Evolutionary conservation across 2,329 filamentous ascomycete genomes (phyloP).

Genomic region (Sporothrix humicola): DNA sequence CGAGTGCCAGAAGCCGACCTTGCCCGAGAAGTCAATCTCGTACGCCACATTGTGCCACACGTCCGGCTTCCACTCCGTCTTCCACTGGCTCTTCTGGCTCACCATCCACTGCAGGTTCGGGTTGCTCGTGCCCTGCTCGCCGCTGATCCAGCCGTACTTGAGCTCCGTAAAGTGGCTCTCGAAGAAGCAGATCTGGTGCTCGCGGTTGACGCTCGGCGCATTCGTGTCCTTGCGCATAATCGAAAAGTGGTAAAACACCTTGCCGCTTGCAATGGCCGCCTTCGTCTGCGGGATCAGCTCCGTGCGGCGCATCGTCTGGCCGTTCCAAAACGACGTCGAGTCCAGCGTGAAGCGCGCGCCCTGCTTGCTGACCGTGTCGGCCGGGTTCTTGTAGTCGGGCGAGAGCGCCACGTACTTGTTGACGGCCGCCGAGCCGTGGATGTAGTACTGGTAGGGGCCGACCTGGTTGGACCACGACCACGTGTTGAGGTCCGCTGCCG

Average conservation of each 20-base stretch:
- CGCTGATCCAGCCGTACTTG: conserved; percentile 68
- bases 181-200: conserved; percentile 70
- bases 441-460: conserved; percentile 76
- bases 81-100: conserved; percentile 66
- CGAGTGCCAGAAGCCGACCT: conserved; percentile 73
- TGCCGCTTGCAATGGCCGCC: conserved; percentile 68
- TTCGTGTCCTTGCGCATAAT: conserved; percentile 65
- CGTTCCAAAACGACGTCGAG: conserved; percentile 71
- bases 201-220: conserved; percentile 64
- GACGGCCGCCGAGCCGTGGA: conserved; percentile 65
- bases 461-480: conserved; percentile 74
- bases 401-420: conserved; percentile 67
- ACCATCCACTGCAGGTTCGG: conserved; percentile 69
- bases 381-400: conserved; percentile 67
- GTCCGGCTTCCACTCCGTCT: conserved; percentile 62
- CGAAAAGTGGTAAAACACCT: conserved; percentile 74
- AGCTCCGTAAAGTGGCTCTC: conserved; percentile 77
- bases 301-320: conserved; percentile 72
- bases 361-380: conserved; percentile 64
- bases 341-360: conserved; percentile 72
- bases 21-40: conserved; percentile 70
- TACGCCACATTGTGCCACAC: conserved; percentile 80
- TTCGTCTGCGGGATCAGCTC: conserved; percentile 75
- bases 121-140: conserved; percentile 53
- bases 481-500: conserved; percentile 60